A percentile compares a stretch with the other conserved stretches of the same genome.
Evolutionary conservation across 805 yeast species (phyloP).

Genomic region (Kodamaea kaohsiungensis): DNA sequence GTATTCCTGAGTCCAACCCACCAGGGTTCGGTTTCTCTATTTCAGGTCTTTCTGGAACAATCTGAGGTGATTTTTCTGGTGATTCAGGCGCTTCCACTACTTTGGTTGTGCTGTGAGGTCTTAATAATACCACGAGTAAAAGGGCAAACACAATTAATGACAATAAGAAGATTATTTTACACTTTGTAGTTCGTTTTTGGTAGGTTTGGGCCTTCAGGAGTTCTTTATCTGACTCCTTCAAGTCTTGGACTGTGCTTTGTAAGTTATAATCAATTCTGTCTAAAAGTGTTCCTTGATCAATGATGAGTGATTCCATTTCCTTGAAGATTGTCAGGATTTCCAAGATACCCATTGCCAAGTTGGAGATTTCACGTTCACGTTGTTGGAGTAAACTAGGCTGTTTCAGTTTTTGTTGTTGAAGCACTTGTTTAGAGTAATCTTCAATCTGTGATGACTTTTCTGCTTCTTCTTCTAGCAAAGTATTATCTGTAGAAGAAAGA

Average conservation of each 20-base stretch:
- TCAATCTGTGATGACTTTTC: conserved; percentile 44
- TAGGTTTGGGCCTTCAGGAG: conserved; percentile 72
- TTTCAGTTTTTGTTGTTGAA: conserved; percentile 46
- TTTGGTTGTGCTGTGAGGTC: conserved; percentile 46
- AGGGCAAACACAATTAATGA: conserved; percentile 70
- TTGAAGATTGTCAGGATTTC: conserved; percentile 92
- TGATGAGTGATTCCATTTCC: conserved; percentile 87
- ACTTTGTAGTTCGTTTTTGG: conserved; percentile 87
- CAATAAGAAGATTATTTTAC: conserved; percentile 79
- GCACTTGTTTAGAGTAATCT: conserved; percentile 53
- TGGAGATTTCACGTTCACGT: conserved; percentile 86
- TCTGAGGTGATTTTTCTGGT: conserved; percentile 5
- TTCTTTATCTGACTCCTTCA: conserved; percentile 77
- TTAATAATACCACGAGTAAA: conserved; percentile 67
- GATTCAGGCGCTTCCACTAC: conserved; percentile 21
- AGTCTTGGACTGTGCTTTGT: conserved; percentile 73
- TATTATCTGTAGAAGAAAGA: conserved; percentile 6
- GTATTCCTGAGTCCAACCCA: not conserved
- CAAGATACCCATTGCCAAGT: conserved; percentile 89
- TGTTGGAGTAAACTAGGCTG: conserved; percentile 48
- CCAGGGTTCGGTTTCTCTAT: conserved; percentile 8
- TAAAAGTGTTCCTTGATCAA: conserved; percentile 92
- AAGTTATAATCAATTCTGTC: conserved; percentile 94
- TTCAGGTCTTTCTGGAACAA: conserved; percentile 6
- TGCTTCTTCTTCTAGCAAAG: conserved; percentile 15